phyloP scores from a whole-genome alignment of 257 asterid species.

The Verbena officinalis region DNA sequence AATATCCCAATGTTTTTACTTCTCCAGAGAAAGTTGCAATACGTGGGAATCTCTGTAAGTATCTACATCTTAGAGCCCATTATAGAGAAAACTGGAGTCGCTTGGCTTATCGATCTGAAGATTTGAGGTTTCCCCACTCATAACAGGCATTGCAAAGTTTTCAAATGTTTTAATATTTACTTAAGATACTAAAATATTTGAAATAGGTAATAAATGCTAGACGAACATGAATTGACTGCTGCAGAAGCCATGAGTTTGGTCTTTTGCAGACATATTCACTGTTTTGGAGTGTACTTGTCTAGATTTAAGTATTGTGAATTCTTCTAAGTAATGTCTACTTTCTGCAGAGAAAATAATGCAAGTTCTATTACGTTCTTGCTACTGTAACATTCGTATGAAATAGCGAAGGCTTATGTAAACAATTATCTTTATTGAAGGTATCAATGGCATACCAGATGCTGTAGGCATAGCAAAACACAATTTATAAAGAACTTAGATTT shows the following conservation, averaged over 20 bases:
- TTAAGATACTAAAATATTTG: slow-evolving; percentile 11
- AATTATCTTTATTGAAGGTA: too few species aligned
- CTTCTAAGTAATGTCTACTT: too few species aligned
- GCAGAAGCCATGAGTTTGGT: too few species aligned
- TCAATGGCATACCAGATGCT: background rate
- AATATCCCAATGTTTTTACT: too few species aligned
- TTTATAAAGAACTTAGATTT: background rate
- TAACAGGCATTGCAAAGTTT: background rate
- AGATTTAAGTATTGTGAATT: too few species aligned
- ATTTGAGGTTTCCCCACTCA: background rate
- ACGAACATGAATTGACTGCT: too few species aligned
- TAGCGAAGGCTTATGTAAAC: too few species aligned
- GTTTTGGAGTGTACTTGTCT: too few species aligned
- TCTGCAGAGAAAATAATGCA: too few species aligned
- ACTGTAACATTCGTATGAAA: background rate
- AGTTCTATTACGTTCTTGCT: too few species aligned
- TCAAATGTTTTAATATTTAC: slow-evolving; percentile 1
- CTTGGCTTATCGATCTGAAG: background rate
- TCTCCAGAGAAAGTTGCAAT: background rate
- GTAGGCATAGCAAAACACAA: background rate
- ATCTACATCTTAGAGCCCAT: background rate
- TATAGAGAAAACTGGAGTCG: background rate
- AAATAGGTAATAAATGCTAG: background rate
- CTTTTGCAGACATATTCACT: too few species aligned
- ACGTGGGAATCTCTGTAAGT: background rate